A percentile compares a stretch with the other conserved stretches of the same genome.
Conservation (phyloP, 352 stramenopile species). For the Pythium coloratum region DNA sequence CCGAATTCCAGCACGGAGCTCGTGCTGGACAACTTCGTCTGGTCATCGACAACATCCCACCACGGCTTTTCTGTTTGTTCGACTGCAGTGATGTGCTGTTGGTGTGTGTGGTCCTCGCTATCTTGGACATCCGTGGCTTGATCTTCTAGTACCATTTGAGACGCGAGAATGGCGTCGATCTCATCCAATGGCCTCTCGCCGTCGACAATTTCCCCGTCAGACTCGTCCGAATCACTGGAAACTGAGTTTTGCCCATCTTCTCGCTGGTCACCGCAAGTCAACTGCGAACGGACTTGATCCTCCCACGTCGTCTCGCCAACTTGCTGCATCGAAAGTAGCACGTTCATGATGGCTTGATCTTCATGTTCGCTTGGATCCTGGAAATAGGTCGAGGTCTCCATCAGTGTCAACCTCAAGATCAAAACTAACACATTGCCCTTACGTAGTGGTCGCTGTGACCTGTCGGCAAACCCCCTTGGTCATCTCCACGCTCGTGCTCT, state of each 20-base stretch:
- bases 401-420: background rate
- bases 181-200: conserved; percentile 40
- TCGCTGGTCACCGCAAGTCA: background rate
- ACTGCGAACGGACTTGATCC: conserved; percentile 12
- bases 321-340: conserved; percentile 30
- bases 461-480: background rate
- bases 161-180: conserved; percentile 70
- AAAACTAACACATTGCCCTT: no score
- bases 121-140: background rate
- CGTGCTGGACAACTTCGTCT: conserved; percentile 25
- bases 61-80: conserved; percentile 23
- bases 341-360: conserved; percentile 26
- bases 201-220: conserved; percentile 26
- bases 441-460: background rate
- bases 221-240: conserved; percentile 2
- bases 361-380: conserved; percentile 17
- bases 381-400: background rate
- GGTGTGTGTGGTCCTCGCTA: background rate
- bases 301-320: conserved; percentile 5
- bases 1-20: conserved; percentile 53
- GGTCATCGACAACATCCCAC: conserved; percentile 53
- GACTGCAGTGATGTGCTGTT: conserved; percentile 1
- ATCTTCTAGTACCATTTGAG: conserved; percentile 41
- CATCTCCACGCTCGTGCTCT: conserved; percentile 18
- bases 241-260: conserved; percentile 15